Percentiles rank a stretch among this genome's conserved stretches.
Evolutionary conservation across 495 filamentous ascomycete genomes (phyloP).

Genomic region (Lepraria neglecta): DNA sequence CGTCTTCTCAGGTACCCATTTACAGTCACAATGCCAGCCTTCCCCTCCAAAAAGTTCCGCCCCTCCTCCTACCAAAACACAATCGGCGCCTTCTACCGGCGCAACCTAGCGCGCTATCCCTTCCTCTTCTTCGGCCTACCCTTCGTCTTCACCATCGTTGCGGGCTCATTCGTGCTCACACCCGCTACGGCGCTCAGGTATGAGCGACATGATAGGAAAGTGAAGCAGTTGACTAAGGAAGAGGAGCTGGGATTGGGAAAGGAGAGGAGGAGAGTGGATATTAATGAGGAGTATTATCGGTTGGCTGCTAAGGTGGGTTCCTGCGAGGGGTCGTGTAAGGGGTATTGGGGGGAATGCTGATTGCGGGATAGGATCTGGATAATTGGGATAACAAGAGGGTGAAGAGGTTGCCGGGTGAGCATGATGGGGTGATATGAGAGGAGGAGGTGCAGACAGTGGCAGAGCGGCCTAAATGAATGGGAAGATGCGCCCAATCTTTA

Average conservation of each 20-base stretch:
- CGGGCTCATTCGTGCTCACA: constrained; percentile 87
- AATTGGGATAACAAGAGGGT: constrained; percentile 96
- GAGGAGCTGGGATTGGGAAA: constrained; percentile 77
- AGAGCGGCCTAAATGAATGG: no score
- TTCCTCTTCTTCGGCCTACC: constrained; percentile 95
- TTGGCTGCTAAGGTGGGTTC: constrained; percentile 42
- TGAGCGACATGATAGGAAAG: constrained; percentile 83
- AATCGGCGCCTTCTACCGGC: constrained; percentile 72
- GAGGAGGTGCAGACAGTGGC: background rate
- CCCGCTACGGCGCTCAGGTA: constrained; percentile 90
- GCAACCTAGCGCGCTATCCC: constrained; percentile 61
- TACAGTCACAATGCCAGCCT: constrained; percentile 56
- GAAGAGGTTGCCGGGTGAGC: constrained; percentile 78
- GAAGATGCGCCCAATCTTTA: no score
- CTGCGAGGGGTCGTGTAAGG: background rate
- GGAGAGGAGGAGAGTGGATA: constrained; percentile 63
- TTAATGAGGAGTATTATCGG: constrained; percentile 88
- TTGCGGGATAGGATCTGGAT: constrained; percentile 73
- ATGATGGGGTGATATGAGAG: constrained; percentile 70
- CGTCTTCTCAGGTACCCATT: no score
- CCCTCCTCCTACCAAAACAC: constrained; percentile 51
- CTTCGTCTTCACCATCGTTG: constrained; percentile 88
- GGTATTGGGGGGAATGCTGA: constrained; percentile 3
- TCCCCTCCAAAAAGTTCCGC: constrained; percentile 66
- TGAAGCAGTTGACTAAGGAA: constrained; percentile 71